These are phyloP conservation scores for Sporothrix protearum DNA, from an alignment of 2,329 filamentous ascomycete genomes.

Conservation along the genomic window DNA sequence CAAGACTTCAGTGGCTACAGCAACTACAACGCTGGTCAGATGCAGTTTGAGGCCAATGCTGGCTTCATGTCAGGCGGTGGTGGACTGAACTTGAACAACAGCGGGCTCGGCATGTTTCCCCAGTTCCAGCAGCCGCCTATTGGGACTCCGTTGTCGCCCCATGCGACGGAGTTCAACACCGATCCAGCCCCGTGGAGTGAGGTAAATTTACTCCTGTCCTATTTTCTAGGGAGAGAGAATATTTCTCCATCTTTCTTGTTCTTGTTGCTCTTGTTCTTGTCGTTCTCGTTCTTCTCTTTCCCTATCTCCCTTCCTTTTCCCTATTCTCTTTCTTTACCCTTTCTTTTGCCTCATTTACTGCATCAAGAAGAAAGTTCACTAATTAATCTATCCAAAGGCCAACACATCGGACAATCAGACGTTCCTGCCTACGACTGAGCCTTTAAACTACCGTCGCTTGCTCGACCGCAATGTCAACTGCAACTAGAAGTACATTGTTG, in stretches of 20 bases:
- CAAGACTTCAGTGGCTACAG: constrained; percentile 37
- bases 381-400: constrained; percentile 40
- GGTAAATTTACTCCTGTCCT: constrained; percentile 35
- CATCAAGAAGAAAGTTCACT: too few relatives aligned
- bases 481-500: constrained; percentile 99
- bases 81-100: constrained; percentile 37
- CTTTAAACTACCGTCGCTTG: constrained; percentile 91
- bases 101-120: constrained; percentile 45
- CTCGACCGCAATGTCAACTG: constrained; percentile 94
- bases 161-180: constrained; percentile 70
- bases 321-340: not conserved
- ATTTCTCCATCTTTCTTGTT: too few relatives aligned
- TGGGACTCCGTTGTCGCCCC: constrained; percentile 66
- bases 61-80: constrained; percentile 30
- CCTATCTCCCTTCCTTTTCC: too few relatives aligned
- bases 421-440: constrained; percentile 82
- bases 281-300: too few relatives aligned
- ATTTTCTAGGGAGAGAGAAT: too few relatives aligned
- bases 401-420: constrained; percentile 60
- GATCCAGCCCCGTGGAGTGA: constrained; percentile 53
- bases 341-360: not conserved
- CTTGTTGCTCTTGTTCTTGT: too few relatives aligned
- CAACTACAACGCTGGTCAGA: constrained; percentile 31
- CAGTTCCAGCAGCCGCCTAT: constrained; percentile 55
- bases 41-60: constrained; percentile 32